Percentiles rank a stretch among this genome's conserved stretches.
These are phyloP conservation scores for Tetrapisispora namnaoensis DNA, from an alignment of 805 yeast species.

Conservation along the genomic window DNA sequence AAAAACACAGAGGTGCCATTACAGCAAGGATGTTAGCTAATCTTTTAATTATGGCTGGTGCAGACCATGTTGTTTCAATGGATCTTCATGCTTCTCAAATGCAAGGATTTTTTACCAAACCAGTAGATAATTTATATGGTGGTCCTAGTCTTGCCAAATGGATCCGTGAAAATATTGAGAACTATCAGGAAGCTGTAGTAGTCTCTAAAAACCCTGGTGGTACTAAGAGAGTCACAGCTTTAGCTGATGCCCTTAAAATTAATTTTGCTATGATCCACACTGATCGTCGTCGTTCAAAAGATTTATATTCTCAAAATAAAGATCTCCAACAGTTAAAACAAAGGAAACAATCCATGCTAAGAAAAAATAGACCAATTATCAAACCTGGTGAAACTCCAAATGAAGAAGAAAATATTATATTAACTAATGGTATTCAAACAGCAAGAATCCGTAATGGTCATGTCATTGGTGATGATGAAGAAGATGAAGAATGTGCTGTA, in stretches of 20 bases:
- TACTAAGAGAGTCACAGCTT: slow-evolving; percentile 91
- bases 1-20: slow-evolving; percentile 96
- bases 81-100: slow-evolving; percentile 93
- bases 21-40: slow-evolving; percentile 98
- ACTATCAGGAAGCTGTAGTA: slow-evolving; percentile 82
- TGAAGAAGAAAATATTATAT: slow-evolving; percentile 56
- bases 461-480: slow-evolving; percentile 79
- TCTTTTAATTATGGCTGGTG: slow-evolving; percentile 93
- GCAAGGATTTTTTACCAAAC: slow-evolving; percentile 97
- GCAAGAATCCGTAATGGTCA: slow-evolving; percentile 96
- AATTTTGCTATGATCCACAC: slow-evolving; percentile 99
- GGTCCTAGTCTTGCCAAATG: slow-evolving; percentile 94
- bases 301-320: slow-evolving; percentile 37
- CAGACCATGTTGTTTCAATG: slow-evolving; percentile 97
- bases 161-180: slow-evolving; percentile 84
- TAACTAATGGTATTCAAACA: slow-evolving; percentile 78
- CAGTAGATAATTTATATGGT: slow-evolving; percentile 93
- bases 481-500: slow-evolving; percentile 22
- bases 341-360: slow-evolving; percentile 41
- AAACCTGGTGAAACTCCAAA: slow-evolving; percentile 38
- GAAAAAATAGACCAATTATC: slow-evolving; percentile 35
- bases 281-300: slow-evolving; percentile 86
- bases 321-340: slow-evolving; percentile 29
- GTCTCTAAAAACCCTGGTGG: slow-evolving; percentile 99
- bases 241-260: slow-evolving; percentile 93